Evolutionary conservation across 148 eudicot genomes (phyloP), one percentile per base, ranked within the genome.

Genomic region (Pouteria glomerata): DNA sequence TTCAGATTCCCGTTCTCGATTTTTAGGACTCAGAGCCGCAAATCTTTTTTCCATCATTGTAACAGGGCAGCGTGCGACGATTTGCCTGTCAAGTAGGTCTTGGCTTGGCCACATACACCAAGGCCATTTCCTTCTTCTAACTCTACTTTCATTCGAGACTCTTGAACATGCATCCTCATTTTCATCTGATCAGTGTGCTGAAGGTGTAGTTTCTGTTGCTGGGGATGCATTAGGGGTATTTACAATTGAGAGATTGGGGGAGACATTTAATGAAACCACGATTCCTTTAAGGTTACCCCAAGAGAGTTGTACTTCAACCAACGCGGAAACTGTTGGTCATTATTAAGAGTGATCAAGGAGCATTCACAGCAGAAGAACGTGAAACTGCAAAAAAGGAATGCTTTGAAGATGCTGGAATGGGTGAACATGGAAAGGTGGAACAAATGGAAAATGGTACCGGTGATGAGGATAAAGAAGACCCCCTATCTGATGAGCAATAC

Each of bases 71-170:
- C 88, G 88, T 51, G 99, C 99, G 19, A 95, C 90, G 97, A 94
- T 95, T 76, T 95, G 97, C 73, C 79, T 95, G 83, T 95, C 99
- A 58, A 95, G 99, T 76, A 82, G 99, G 66, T 97, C 99, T 26
- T 95, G 99, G 99, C 91, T 95, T 56, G 99, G 99, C 63, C 92
- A 95, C 78, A 90, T 95, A n/a, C 95, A 88, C 81, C 99, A 90
- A 73, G 99, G 99, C 12, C 97, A 95, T 77, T 95, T n/a, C n/a
- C n/a, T 95, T 59, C 87, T 95, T 63, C 77, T 95, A 72, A 95
- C 99, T 24, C 99, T 97, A 19, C 87, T 95, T 53, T 92, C 99
- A 4, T 95, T 91, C 63, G 97, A 88, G 72, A 85, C 92, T 21
- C 94, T 95, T 72, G 99, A 95, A 80, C 92, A 78, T 83, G 97